These are phyloP conservation scores for Cyberlindnera lachancei DNA, from an alignment of 805 yeast genomes.

Conservation along the genomic window DNA sequence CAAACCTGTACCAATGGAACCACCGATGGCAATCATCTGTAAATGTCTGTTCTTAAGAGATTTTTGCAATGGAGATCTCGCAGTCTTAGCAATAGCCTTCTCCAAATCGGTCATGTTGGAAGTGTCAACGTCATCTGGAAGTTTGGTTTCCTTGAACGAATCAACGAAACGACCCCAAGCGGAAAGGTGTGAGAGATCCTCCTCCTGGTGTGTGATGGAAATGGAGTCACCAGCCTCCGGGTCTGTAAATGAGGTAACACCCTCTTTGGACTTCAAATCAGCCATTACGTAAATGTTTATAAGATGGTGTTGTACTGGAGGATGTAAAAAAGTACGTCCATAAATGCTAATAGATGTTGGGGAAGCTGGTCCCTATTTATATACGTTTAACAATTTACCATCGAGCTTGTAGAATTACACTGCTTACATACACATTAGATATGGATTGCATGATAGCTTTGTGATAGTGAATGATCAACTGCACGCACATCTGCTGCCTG, in stretches of 20 bases:
- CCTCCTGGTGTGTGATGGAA: constrained; percentile 10
- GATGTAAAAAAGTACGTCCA: no score
- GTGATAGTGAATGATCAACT: no score
- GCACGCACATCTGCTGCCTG: no score
- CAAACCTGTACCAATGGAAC: constrained; percentile 77
- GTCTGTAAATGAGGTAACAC: constrained; percentile 17
- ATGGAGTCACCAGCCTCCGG: constrained; percentile 20
- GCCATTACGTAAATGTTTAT: no score
- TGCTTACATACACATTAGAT: no score
- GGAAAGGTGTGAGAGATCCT: constrained; percentile 2
- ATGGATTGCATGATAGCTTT: no score
- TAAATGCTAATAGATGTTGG: no score
- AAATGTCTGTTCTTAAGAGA: constrained; percentile 46
- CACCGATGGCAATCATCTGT: constrained; percentile 77
- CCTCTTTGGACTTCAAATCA: constrained; percentile 13
- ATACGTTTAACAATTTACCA: no score
- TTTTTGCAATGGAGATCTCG: constrained; percentile 26
- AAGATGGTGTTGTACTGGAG: no score
- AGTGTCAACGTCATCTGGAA: constrained; percentile 8
- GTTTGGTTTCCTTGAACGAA: constrained; percentile 12
- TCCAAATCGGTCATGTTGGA: constrained; percentile 32
- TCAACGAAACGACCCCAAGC: constrained; percentile 14
- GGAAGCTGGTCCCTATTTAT: no score
- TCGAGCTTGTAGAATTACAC: no score
- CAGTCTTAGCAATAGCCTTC: constrained; percentile 31